Conservation (phyloP, 2,329 filamentous ascomycete species). For the Apiospora phragmitis region DNA sequence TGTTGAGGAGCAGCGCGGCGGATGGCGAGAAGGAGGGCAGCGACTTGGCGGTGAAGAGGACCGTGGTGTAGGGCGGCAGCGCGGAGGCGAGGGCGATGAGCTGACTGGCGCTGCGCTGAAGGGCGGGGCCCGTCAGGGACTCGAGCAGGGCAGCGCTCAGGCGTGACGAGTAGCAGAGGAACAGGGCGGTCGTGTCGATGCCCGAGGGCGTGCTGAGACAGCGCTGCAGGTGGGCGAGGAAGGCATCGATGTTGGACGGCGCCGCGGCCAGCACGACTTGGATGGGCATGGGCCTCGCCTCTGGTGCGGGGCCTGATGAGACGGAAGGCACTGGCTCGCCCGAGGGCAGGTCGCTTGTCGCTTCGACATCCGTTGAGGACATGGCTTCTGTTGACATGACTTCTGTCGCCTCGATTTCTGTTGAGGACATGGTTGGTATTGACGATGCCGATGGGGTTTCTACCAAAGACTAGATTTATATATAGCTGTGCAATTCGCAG, state of each 20-base stretch:
- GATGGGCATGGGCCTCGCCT: constrained; percentile 26
- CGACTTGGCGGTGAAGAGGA: constrained; percentile 41
- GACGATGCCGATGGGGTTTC: background rate
- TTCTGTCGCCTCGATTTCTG: constrained; percentile 17
- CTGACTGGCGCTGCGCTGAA: constrained; percentile 52
- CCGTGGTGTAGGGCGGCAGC: constrained; percentile 50
- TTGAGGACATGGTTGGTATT: background rate
- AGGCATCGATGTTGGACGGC: constrained; percentile 49
- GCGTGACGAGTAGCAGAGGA: constrained; percentile 67
- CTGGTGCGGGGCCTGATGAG: constrained; percentile 23
- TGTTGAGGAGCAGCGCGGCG: constrained; percentile 46
- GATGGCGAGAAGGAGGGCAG: constrained; percentile 32
- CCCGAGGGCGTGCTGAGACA: constrained; percentile 68
- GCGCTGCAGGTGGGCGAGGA: constrained; percentile 57
- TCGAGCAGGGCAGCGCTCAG: constrained; percentile 53
- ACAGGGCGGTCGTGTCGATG: constrained; percentile 69
- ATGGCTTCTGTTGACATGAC: background rate
- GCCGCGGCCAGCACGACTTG: constrained; percentile 33
- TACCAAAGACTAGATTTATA: background rate
- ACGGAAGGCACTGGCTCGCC: constrained; percentile 37
- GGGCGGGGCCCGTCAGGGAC: constrained; percentile 55
- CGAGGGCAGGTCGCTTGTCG: constrained; percentile 36
- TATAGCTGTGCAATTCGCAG: background rate
- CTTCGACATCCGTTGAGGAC: background rate
- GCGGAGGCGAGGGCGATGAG: constrained; percentile 54